These are phyloP conservation scores for Stentor roeselii DNA, from an alignment of 73 alveolate genomes.

Conservation along the genomic window DNA sequence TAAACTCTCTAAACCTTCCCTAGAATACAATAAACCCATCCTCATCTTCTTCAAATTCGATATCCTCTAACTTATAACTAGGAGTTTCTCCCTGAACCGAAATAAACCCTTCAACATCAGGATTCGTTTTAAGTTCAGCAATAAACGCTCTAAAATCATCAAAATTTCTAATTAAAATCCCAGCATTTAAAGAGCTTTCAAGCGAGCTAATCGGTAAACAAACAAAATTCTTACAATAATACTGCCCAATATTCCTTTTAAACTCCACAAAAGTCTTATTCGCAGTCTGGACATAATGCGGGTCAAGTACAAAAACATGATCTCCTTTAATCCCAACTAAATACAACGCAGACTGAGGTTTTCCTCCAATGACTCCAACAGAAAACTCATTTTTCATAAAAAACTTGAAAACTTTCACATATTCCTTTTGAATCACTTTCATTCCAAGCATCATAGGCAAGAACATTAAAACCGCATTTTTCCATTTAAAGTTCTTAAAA, in stretches of 20 bases:
- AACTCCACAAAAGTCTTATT: conserved; percentile 22
- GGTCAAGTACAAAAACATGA: conserved; percentile 74
- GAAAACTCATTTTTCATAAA: conserved; percentile 35
- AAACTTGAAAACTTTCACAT: conserved; percentile 31
- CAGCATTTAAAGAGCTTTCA: not conserved
- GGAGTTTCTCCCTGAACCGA: too few relatives aligned
- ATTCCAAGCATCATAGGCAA: conserved; percentile 64
- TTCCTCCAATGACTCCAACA: conserved; percentile 93
- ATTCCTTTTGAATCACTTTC: conserved; percentile 44
- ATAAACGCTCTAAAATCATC: not conserved
- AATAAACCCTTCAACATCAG: too few relatives aligned
- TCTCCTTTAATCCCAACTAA: conserved; percentile 75
- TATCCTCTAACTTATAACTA: too few relatives aligned
- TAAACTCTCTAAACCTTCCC: too few relatives aligned
- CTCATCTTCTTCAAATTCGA: too few relatives aligned
- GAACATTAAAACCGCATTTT: conserved; percentile 28
- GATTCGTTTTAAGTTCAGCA: too few relatives aligned
- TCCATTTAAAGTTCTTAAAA: not conserved
- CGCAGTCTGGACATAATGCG: conserved; percentile 76
- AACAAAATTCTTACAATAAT: too few relatives aligned
- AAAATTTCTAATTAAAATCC: not conserved
- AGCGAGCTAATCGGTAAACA: not conserved
- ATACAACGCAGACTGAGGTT: conserved; percentile 78
- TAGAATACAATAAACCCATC: too few relatives aligned
- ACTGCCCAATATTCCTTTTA: not conserved